Percentiles rank a stretch among this genome's conserved stretches.
phyloP scores from a whole-genome alignment of 2,329 filamentous ascomycete genomes.

The Aspergillus hiratsukae region DNA sequence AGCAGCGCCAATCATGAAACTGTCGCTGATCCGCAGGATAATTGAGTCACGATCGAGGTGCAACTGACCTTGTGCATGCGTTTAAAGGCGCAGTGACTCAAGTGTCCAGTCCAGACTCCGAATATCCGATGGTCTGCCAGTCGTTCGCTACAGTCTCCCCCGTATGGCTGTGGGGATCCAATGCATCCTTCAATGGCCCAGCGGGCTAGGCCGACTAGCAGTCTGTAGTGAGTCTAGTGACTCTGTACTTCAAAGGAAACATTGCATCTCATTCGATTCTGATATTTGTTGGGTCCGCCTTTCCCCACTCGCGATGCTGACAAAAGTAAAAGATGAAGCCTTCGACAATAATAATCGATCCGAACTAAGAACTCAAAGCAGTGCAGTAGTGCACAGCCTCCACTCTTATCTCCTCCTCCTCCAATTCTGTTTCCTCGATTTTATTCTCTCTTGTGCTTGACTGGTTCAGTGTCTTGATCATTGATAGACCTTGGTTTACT shows the following conservation, averaged over 20 bases:
- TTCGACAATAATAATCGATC: background rate
- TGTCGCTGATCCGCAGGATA: background rate
- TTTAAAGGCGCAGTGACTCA: background rate
- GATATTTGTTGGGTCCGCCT: background rate
- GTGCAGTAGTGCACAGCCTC: background rate
- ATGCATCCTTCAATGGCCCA: background rate
- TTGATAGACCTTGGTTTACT: background rate
- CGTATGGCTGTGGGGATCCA: background rate
- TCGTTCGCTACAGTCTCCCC: too few species aligned
- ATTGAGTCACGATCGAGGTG: background rate
- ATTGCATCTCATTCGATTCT: background rate
- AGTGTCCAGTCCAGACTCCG: background rate
- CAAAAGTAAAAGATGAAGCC: background rate
- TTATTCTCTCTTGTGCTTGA: background rate
- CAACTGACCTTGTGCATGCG: background rate
- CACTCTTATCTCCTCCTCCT: background rate
- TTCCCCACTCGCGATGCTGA: background rate
- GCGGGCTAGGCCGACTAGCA: background rate
- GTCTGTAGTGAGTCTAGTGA: too few species aligned
- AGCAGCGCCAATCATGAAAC: background rate
- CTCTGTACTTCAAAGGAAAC: background rate
- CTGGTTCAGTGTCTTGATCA: background rate
- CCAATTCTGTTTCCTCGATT: background rate
- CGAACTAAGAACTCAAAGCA: background rate
- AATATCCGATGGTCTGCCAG: too few species aligned